Evolutionary conservation across 495 filamentous ascomycete species (phyloP).

Genomic region (Cudoniella acicularis): DNA sequence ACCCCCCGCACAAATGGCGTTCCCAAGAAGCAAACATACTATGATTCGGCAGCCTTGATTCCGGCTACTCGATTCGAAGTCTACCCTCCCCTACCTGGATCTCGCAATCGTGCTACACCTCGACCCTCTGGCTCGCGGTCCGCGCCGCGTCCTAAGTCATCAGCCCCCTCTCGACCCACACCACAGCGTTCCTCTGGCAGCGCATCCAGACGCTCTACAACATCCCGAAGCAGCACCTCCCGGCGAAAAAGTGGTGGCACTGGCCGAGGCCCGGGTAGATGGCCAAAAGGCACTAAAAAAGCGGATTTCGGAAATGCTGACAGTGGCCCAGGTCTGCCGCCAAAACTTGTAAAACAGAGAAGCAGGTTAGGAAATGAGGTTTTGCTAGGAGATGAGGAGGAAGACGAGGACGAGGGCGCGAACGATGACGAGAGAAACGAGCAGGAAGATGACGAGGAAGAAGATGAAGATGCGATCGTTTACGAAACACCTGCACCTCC

Average conservation of each 20-base stretch:
- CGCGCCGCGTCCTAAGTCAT: slow-evolving; percentile 9
- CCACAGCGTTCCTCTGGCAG: slow-evolving; percentile 5
- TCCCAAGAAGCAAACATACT: slow-evolving; percentile 22
- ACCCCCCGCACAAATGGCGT: slow-evolving; percentile 32
- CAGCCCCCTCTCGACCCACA: slow-evolving; percentile 9
- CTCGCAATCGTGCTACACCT: slow-evolving; percentile 27
- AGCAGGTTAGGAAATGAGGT: slow-evolving; percentile 23
- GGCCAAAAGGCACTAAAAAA: slow-evolving; percentile 55
- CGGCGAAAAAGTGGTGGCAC: slow-evolving; percentile 40
- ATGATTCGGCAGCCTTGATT: slow-evolving; percentile 46
- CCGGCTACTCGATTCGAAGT: slow-evolving; percentile 80
- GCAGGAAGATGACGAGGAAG: slow-evolving; percentile 25
- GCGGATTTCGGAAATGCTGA: slow-evolving; percentile 54
- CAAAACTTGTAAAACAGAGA: slow-evolving; percentile 40
- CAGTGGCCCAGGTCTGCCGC: slow-evolving; percentile 51
- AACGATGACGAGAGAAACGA: slow-evolving; percentile 35
- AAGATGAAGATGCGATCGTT: slow-evolving; percentile 27
- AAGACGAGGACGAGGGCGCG: slow-evolving; percentile 26
- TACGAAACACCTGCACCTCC: slow-evolving; percentile 24
- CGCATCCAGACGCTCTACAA: slow-evolving; percentile 14
- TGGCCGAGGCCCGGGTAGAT: slow-evolving; percentile 45
- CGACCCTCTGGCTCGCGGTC: slow-evolving; percentile 11
- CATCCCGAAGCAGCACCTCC: slow-evolving; percentile 11
- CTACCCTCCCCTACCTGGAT: slow-evolving; percentile 67
- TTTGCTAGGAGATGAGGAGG: slow-evolving; percentile 22